phyloP scores from a whole-genome alignment of 2,329 filamentous ascomycete genomes.

The Fusarium sp. region DNA sequence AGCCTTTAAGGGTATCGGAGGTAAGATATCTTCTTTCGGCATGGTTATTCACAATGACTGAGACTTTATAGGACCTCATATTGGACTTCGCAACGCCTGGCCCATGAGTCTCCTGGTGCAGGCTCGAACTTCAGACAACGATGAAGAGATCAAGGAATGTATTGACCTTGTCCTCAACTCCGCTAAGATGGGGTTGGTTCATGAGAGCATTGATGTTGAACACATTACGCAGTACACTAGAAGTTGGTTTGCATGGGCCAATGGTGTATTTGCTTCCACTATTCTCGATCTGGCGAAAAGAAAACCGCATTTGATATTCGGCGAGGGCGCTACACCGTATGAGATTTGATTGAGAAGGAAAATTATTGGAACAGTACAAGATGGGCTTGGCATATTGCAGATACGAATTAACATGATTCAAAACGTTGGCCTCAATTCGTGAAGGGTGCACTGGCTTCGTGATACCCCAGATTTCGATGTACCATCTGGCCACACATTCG shows the following conservation, averaged over 20 bases:
- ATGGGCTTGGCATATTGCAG: background rate
- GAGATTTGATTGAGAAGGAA: constrained; percentile 53
- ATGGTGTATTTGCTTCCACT: constrained; percentile 93
- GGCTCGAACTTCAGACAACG: constrained; percentile 87
- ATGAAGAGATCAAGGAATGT: constrained; percentile 82
- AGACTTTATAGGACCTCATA: constrained; percentile 65
- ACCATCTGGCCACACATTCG: no score
- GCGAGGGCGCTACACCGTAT: constrained; percentile 70
- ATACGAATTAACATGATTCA: background rate
- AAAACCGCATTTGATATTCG: constrained; percentile 90
- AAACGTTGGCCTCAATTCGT: background rate
- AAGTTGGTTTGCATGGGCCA: constrained; percentile 98
- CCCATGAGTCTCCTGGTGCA: constrained; percentile 95
- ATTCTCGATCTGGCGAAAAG: constrained; percentile 89
- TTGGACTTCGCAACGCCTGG: constrained; percentile 93
- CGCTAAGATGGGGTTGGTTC: constrained; percentile 82
- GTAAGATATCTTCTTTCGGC: constrained; percentile 57
- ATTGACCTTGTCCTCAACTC: constrained; percentile 80
- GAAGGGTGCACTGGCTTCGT: background rate
- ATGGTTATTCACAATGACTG: constrained; percentile 1
- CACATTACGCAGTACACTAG: constrained; percentile 75
- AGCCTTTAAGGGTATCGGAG: constrained; percentile 89
- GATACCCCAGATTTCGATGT: background rate
- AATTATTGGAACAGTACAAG: background rate
- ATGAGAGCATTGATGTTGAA: constrained; percentile 92